Evolutionary conservation across 2,329 filamentous ascomycete genomes (phyloP).

Genomic region (Claviceps citrina): DNA sequence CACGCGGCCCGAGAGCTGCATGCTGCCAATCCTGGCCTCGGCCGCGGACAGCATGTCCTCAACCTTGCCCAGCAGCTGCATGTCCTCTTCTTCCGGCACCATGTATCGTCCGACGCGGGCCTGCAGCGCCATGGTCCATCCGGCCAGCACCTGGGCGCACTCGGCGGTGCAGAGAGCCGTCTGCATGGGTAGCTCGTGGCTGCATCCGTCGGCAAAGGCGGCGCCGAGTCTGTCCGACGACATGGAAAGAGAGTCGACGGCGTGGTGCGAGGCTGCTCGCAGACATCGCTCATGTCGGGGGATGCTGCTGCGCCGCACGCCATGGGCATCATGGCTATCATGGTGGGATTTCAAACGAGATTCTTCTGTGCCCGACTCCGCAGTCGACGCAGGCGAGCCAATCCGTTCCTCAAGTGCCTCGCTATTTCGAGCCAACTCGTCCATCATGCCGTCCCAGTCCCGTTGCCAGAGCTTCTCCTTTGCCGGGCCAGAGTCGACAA

Average conservation of each 20-base stretch:
- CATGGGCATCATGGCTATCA: slow-evolving; percentile 5
- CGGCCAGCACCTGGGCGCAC: slow-evolving; percentile 81
- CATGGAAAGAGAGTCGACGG: slow-evolving; percentile 79
- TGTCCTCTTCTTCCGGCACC: slow-evolving; percentile 82
- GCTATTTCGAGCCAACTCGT: slow-evolving; percentile 64
- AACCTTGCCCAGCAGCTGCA: slow-evolving; percentile 70
- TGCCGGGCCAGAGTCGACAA: slow-evolving; percentile 79
- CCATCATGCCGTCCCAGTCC: slow-evolving; percentile 82
- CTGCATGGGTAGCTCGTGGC: slow-evolving; percentile 74
- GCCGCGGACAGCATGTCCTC: slow-evolving; percentile 61
- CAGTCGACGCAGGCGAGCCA: slow-evolving; percentile 37
- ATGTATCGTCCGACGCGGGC: slow-evolving; percentile 84
- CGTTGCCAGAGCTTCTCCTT: slow-evolving; percentile 91
- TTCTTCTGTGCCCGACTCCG: slow-evolving; percentile 29
- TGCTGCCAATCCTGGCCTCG: slow-evolving; percentile 58
- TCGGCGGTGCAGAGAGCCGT: slow-evolving; percentile 87
- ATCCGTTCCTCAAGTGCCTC: slow-evolving; percentile 57
- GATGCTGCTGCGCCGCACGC: slow-evolving; percentile 29
- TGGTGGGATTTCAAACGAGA: slow-evolving; percentile 19
- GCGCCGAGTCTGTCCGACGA: slow-evolving; percentile 74
- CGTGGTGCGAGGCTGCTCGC: slow-evolving; percentile 88
- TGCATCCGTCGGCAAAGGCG: slow-evolving; percentile 70
- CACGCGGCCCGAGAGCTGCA: too few species aligned
- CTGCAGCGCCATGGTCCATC: slow-evolving; percentile 88
- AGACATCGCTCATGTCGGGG: slow-evolving; percentile 74